Percentiles rank a stretch among this genome's conserved stretches.
These are phyloP conservation scores for Pleurotus tuber-regium DNA, from an alignment of 768 basidiomycete genomes.

Conservation along the genomic window DNA sequence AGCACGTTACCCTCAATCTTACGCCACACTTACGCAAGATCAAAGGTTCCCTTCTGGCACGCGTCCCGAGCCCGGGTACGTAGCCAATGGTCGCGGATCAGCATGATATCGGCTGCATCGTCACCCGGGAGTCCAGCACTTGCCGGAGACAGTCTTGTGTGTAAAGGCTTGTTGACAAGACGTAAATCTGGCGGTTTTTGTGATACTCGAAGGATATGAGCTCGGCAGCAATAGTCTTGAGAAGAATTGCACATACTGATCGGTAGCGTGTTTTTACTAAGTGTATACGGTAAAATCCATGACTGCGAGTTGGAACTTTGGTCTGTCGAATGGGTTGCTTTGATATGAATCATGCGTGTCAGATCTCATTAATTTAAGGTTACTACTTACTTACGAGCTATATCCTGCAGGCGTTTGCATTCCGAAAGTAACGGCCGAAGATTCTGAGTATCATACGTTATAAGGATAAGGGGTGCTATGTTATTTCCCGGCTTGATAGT, in stretches of 20 bases:
- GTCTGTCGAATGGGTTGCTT: conserved; percentile 6
- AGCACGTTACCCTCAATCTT: not conserved
- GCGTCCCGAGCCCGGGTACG: conserved; percentile 38
- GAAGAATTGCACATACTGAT: conserved; percentile 23
- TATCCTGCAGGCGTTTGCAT: conserved; percentile 54
- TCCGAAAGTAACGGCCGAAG: conserved; percentile 49
- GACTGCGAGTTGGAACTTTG: conserved; percentile 13
- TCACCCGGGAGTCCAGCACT: conserved; percentile 62
- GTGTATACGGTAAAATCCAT: conserved; percentile 45
- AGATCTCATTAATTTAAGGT: too few relatives aligned
- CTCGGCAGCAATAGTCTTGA: not conserved
- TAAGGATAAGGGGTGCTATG: conserved; percentile 38
- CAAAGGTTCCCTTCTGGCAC: conserved; percentile 25
- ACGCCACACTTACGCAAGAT: not conserved
- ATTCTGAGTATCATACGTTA: conserved; percentile 44
- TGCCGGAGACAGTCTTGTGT: conserved; percentile 54
- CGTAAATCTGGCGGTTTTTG: conserved; percentile 56
- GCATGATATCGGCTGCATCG: conserved; percentile 53
- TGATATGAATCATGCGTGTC: too few relatives aligned
- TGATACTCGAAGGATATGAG: conserved; percentile 30
- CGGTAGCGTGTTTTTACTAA: conserved; percentile 22
- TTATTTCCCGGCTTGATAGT: conserved; percentile 45
- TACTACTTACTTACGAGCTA: conserved; percentile 36
- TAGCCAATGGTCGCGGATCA: conserved; percentile 68
- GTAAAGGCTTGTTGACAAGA: conserved; percentile 40